Evolutionary conservation across 768 basidiomycete species (phyloP), one percentile per base, ranked within the genome.

Genomic region (Phaeotremella fagi): DNA sequence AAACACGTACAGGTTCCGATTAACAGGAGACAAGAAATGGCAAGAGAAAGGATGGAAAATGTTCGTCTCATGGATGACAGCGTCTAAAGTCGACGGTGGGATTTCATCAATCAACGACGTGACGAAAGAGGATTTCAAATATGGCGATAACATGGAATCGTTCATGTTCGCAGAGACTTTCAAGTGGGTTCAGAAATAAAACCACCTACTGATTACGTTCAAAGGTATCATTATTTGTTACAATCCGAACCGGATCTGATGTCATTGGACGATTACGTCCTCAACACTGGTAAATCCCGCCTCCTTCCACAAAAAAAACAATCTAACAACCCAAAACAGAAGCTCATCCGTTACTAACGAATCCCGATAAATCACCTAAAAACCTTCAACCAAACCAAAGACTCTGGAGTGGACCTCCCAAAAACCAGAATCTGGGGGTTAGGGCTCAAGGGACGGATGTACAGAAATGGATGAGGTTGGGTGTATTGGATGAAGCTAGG

Each of bases 31-130:
- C 61, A 64, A 64, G 25, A 71, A 73, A 49, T 78, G 78, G 78
- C 75, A 77, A 61, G 75, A 78, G 42, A 64, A 65, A 16, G 78
- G 77, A 6, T 78, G 78, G 78, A 64, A 70, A 51, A 78, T 78
- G 78, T 78, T 78, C 46, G 63, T 63, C 3, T 63, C 69, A 14
- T 77, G 75, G 73, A 63, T 70, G 48, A 38, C 59, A 7, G 48
- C 56, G 2, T 53, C 66, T 15, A 68, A 70, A 38, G 68, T 66
- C 27, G 49, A 55, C 0, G 65, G 64, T 11, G 77, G 77, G 0
- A 63, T 76, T 18, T 68, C 68, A 9, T 64, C 67, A 24, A 50
- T 78, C 12, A 31, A 51, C 3, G 75, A 78, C 52, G 76, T 76
- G 3, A 71, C 71, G 14, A 29, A 48, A n/a, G 36, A 43, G 16